phyloP scores from a whole-genome alignment of 2,329 filamentous ascomycete species.

The Fusarium subglutinans region DNA sequence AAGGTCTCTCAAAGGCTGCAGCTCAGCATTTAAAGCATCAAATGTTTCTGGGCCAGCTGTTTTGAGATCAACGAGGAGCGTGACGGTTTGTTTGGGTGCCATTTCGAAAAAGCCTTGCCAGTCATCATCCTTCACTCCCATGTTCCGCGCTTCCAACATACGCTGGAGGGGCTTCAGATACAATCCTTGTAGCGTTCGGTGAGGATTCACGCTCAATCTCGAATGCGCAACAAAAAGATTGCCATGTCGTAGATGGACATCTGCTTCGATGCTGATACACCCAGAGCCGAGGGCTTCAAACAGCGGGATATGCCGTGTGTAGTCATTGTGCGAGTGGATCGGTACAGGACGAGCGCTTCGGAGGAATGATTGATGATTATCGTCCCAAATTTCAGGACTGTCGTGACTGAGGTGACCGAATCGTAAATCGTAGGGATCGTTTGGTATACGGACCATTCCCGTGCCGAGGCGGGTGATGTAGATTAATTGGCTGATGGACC shows the following conservation, averaged over 20 bases:
- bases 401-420: constrained; percentile 1
- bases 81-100: not conserved
- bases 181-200: not conserved
- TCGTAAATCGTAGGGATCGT: constrained; percentile 22
- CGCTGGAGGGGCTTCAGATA: constrained; percentile 10
- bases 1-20: constrained; percentile 5
- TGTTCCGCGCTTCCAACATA: constrained; percentile 8
- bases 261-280: constrained; percentile 14
- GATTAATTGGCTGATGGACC: not conserved
- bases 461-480: not conserved
- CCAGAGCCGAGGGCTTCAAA: constrained; percentile 19
- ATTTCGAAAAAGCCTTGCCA: not conserved
- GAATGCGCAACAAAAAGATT: constrained; percentile 7
- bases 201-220: not conserved
- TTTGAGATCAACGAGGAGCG: constrained; percentile 12
- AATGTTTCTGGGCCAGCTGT: not conserved
- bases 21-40: not conserved
- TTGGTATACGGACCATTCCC: not conserved
- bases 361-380: constrained; percentile 8
- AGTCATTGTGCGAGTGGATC: constrained; percentile 18
- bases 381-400: constrained; percentile 20
- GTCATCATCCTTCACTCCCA: not conserved
- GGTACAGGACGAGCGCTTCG: constrained; percentile 4
- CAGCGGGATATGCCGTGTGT: constrained; percentile 8
- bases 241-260: not conserved